phyloP scores from a whole-genome alignment of 106 monocot species.

The Narthecium ossifragum region DNA sequence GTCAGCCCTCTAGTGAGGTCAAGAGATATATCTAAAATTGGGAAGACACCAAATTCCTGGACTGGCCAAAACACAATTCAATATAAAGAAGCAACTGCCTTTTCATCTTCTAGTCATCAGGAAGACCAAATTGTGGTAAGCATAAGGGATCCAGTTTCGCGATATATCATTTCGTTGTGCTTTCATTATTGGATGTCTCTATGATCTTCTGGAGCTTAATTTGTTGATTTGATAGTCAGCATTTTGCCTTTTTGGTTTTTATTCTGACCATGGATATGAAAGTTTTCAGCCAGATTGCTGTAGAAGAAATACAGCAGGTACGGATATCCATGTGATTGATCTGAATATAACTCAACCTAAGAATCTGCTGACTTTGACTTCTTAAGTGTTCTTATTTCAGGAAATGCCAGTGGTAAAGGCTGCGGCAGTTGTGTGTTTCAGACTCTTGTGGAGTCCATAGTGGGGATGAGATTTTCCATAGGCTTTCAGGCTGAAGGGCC shows the following conservation, averaged over 20 bases:
- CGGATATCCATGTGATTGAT: slow-evolving; percentile 22
- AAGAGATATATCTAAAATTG: slow-evolving; percentile 2
- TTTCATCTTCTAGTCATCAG: slow-evolving; percentile 1
- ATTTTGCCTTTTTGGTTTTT: not conserved
- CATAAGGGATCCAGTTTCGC: not conserved
- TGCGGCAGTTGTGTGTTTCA: slow-evolving; percentile 29
- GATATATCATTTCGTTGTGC: not conserved
- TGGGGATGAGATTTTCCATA: slow-evolving; percentile 58
- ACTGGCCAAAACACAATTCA: slow-evolving; percentile 4
- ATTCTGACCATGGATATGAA: slow-evolving; percentile 6
- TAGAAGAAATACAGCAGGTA: slow-evolving; percentile 2
- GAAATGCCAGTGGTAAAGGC: slow-evolving; percentile 16
- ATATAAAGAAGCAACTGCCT: slow-evolving; percentile 9
- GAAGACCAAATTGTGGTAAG: slow-evolving; percentile 20
- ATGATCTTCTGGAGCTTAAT: not conserved
- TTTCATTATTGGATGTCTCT: not conserved
- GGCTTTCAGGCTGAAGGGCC: slow-evolving; percentile 24
- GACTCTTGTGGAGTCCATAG: slow-evolving; percentile 45
- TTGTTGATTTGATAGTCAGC: not conserved
- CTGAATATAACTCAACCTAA: not conserved
- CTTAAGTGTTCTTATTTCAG: slow-evolving; percentile 3
- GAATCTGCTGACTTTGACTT: not conserved
- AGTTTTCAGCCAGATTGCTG: slow-evolving; percentile 45
- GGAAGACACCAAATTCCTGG: not conserved
- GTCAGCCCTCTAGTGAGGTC: slow-evolving; percentile 8